Evolutionary conservation across 2,329 filamentous ascomycete genomes (phyloP), one percentile per base, ranked within the genome.

Genomic region (Xylariaceae sp.): DNA sequence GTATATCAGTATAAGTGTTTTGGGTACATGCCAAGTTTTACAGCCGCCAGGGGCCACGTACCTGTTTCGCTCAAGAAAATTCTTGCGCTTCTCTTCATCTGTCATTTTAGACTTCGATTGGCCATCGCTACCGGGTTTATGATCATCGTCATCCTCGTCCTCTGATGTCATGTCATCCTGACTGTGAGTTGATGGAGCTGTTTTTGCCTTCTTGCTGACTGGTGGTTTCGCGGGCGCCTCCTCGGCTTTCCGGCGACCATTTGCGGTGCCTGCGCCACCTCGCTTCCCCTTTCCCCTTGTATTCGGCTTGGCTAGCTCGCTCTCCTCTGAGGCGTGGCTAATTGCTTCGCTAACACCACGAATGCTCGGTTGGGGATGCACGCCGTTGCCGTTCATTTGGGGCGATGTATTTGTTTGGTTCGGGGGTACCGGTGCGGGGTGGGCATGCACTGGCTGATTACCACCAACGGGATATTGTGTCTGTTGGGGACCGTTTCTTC

Each of bases 71-170:
- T 99, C 94, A 2, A 99, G 79, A 73, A 99, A 99, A 71, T 97
- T 99, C 77, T 95, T 96, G 35, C 94, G 84, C 79, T 99, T 99
- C 77, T 99, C 94, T 68, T 97, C 94, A 51, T 97, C 94, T 0
- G 92, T 97, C 91, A 97, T 96, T 78, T 96, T 97, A 0, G 72
- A 69, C 72, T 86, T 88, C 3, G 23, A 23, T 64, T 87, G 84
- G 33, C 79, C 77, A 41, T 83, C 77, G 24, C 79, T 81, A 16
- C 49, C 41, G 5, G 83, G 79, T 43, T 83, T 81, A 40, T 78
- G 82, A 47, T 79, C 55, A 6, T 81, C 55, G 5, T 81, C 77
- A 4, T 82, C 77, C 4, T 82, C 77, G 4, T 84, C 78, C 2
- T 84, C 81, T 0, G 76, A 77, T n/a, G 80, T 77, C 20, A 77